Conservation (phyloP, 2,329 filamentous ascomycete species). For the Stagonosporopsis chrysanthemi region DNA sequence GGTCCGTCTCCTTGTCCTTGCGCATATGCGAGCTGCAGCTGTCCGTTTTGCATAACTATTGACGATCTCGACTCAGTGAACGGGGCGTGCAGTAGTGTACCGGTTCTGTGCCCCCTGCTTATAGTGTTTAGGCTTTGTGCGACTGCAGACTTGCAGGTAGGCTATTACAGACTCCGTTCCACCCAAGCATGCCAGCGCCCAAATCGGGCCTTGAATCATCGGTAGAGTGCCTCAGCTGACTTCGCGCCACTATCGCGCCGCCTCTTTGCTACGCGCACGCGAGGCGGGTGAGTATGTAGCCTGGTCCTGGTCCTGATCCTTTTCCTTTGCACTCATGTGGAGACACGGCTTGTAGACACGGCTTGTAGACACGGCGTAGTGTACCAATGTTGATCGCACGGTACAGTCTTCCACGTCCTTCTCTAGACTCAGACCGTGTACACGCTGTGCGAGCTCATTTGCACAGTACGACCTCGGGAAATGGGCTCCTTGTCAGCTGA, state of each 20-base stretch:
- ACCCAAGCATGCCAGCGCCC: background rate
- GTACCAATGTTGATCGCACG: background rate
- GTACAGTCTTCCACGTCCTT: background rate
- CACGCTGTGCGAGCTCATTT: background rate
- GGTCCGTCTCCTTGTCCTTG: background rate
- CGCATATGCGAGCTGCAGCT: background rate
- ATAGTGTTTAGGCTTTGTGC: background rate
- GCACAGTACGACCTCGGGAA: background rate
- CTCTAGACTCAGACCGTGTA: too few relatives aligned
- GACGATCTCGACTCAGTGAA: background rate
- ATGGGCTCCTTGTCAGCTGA: constrained; percentile 9
- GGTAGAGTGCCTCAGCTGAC: background rate
- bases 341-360: background rate
- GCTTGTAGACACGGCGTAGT: background rate
- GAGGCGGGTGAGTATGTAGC: background rate
- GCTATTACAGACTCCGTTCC: background rate
- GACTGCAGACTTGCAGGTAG: background rate
- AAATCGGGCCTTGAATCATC: background rate
- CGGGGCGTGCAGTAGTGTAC: background rate
- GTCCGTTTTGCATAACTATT: background rate
- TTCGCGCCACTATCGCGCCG: constrained; percentile 1
- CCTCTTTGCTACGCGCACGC: background rate
- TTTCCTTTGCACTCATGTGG: background rate
- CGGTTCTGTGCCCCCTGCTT: background rate
- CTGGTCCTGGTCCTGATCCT: background rate